These are phyloP conservation scores for Agaricales sp. DNA, from an alignment of 1,284 basidiomycete species.

Conservation along the genomic window DNA sequence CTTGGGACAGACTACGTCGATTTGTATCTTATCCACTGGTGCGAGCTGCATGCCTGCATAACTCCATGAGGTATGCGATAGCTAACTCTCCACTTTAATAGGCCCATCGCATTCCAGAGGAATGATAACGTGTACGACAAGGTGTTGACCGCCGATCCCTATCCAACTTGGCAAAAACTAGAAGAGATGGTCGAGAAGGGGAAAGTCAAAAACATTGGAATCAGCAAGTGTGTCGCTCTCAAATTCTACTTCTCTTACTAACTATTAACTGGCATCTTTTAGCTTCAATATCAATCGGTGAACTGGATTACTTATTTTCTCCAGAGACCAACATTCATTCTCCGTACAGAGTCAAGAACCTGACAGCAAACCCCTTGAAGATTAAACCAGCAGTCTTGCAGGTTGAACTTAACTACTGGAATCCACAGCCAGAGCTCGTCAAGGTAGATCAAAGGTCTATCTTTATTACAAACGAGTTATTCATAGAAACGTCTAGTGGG, in stretches of 20 bases:
- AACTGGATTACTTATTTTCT: background rate
- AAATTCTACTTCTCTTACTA: constrained; percentile 5
- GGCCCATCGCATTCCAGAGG: constrained; percentile 64
- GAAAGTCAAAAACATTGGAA: constrained; percentile 76
- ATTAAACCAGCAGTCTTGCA: constrained; percentile 73
- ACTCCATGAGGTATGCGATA: no score
- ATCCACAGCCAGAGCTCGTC: constrained; percentile 75
- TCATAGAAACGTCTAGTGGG: constrained; percentile 31
- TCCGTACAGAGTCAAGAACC: constrained; percentile 39
- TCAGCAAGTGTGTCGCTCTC: constrained; percentile 50
- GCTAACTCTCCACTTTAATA: no score
- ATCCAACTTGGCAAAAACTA: constrained; percentile 79
- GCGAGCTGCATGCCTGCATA: constrained; percentile 17
- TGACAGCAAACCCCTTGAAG: constrained; percentile 63
- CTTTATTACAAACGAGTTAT: background rate
- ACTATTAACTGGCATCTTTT: constrained; percentile 15
- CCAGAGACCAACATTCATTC: background rate
- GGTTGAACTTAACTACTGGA: constrained; percentile 77
- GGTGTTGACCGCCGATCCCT: constrained; percentile 61
- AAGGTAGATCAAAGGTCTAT: constrained; percentile 30
- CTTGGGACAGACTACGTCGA: constrained; percentile 46
- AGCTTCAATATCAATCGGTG: constrained; percentile 48
- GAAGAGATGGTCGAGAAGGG: constrained; percentile 72
- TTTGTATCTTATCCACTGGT: constrained; percentile 56
- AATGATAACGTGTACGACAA: constrained; percentile 43